Evolutionary conservation across 2,329 filamentous ascomycete genomes (phyloP).

Genomic region (Beauveria australis): DNA sequence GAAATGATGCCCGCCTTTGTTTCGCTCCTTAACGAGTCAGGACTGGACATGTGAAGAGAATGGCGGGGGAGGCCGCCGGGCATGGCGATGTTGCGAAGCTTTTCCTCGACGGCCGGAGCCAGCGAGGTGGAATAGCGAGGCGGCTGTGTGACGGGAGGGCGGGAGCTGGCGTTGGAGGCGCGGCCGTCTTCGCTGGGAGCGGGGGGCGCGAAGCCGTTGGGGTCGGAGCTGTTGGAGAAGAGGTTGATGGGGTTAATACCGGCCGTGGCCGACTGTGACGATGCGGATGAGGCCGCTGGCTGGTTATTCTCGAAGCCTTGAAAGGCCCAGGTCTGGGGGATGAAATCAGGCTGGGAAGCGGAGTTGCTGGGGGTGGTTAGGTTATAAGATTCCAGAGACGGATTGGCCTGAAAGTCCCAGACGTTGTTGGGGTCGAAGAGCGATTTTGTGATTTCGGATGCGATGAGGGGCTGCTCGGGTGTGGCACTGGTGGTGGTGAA

Average conservation of each 20-base stretch:
- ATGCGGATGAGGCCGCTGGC: conserved; percentile 6
- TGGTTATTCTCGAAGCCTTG: conserved; percentile 26
- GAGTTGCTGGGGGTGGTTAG: conserved; percentile 26
- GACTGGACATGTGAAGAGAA: conserved; percentile 49
- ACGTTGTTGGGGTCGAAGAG: conserved; percentile 22
- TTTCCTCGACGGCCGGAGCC: conserved; percentile 52
- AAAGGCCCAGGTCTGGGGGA: conserved; percentile 27
- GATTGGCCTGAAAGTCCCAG: conserved; percentile 42
- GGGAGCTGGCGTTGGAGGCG: conserved; percentile 1
- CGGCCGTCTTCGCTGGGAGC: conserved; percentile 18
- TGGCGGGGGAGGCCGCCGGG: conserved; percentile 53
- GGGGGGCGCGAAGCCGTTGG: conserved; percentile 25
- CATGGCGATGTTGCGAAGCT: conserved; percentile 57
- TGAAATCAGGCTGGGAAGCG: conserved; percentile 24
- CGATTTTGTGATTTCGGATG: conserved; percentile 26
- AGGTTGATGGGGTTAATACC: conserved; percentile 21
- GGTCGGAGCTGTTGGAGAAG: conserved; percentile 17
- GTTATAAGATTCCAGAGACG: conserved; percentile 40
- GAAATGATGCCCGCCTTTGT: conserved; percentile 40
- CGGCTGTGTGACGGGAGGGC: background rate
- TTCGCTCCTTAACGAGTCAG: conserved; percentile 44
- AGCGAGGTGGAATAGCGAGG: conserved; percentile 24
- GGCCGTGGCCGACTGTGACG: conserved; percentile 19
- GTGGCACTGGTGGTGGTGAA: conserved; percentile 22
- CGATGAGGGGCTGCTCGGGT: conserved; percentile 22